Base-by-base conservation (phyloP, 169 alveolate genomes). In the Plasmodium gallinaceum region DNA sequence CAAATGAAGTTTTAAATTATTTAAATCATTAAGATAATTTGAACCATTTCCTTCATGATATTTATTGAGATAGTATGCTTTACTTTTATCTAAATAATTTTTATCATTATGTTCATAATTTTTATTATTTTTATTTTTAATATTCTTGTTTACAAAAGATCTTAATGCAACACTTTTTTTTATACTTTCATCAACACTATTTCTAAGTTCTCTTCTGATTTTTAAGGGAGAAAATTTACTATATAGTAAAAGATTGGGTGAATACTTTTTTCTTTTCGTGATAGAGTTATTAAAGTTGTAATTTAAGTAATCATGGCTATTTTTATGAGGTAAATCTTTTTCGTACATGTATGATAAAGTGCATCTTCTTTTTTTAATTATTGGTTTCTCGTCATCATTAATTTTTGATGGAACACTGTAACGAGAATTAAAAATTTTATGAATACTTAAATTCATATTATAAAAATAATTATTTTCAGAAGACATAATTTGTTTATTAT, bases 361-460 rank as follows among this genome's bases (percentile, higher is more conserved):
- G 45, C 89, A 76, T 57, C 89, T 62, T 54, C 89, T 64, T 37
- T 76, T 76, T 37, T 66, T 76, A n/a, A 42, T 22, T 42, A 39
- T 68, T 4, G 74, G 78, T 76, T 62, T 64, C 26, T 43, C 60
- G 4, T 64, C 89, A 5, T 76, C 89, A 57, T 20, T 48, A 8
- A 18, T 24, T 37, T 46, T 76, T 14, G 14, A 26, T 20, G 89
- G 89, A 4, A 68, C 76, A 70, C 89, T 76, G 54, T 76, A 51
- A 22, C 89, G 20, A 10, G 78, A 18, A 45, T 68, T 76, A 42
- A 48, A 57, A 8, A 76, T 48, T 68, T 76, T 76, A 32, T 76
- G 89, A 42, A 76, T 64, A 20, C 89, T 76, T 26, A 76, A 46
- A 54, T 76, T 76, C 52, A 76, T 76, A 24, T 76, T 76, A 22